Evolutionary conservation across 805 yeast species (phyloP), one percentile per base, ranked within the genome.

Genomic region (Torulaspora gathmanii): DNA sequence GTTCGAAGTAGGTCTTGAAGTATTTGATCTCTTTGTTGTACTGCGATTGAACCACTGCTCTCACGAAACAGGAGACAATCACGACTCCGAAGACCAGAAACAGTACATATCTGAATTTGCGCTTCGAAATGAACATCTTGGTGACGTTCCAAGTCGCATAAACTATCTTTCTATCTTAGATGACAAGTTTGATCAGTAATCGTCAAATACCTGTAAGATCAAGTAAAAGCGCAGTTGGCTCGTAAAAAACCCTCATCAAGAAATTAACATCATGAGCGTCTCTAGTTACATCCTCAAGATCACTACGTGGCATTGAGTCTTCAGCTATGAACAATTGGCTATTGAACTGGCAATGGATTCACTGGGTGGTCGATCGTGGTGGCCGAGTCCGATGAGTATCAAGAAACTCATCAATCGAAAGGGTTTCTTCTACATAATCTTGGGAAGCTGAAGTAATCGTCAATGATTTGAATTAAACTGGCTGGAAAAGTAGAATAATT

Each of bases 11-110:
- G 16, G 43, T 51, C 20, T 53, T 61, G 40, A 61, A 64, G 45
- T 58, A 59, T 11, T 44, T 48, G 11, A 64, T 57, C 39, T 64
- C 65, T 42, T 59, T 49, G 25, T 60, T 59, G 31, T 60, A 40
- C 42, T 64, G 68, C 20, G 63, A 63, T 28, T 56, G 58, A 13
- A 59, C 56, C 6, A 63, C 46, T 16, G 51, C 46, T 23, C 53
- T 54, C 5, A 52, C 50, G 7, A 54, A 25, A 8, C 53, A 42
- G 10, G 47, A 31, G 8, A 60, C 46, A 1, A 51, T 26, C 10
- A 45, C 17, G 4, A 49, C 42, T 5, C 44, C 44, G 7, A 50
- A 16, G 2, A 52, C 26, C 6, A 53, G 22, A 1, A 52, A 17
- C 3, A 55, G 25, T 11, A 58, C 22, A 10, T 45, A 37, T 41